Evolutionary conservation across 225 moss, liverwort and hornwort genomes (phyloP), one percentile per base, ranked within the genome.

Genomic region (Lunularia cruciata): DNA sequence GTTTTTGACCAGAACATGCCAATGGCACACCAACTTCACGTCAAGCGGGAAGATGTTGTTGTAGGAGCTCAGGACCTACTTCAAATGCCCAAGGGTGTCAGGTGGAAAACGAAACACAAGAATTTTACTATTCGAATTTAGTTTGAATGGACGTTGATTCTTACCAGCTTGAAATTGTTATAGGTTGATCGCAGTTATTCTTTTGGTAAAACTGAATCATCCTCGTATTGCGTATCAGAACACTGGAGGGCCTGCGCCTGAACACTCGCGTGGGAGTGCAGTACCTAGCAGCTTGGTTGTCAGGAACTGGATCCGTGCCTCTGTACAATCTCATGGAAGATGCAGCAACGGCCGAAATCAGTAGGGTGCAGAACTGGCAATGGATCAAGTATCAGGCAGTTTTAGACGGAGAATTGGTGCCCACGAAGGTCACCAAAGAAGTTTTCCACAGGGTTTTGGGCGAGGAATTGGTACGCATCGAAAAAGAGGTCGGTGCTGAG

Each of bases 321-420:
- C 20, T 91, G 62, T 85, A 91, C 80, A 91, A 89, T 63, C 88
- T 91, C 72, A 91, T 91, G 91, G 91, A 89, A 82, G 91, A 92
- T 45, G 91, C 91, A 23, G 91, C 91, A 0, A 92, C 91, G 2
- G 91, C 91, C 3, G 91, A 92, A 65, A 92, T 92, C 61, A 92
- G 91, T 60, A 83, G 91, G 56, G 91, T 92, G 38, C 91, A 92
- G 81, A 92, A 92, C 57, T 92, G 91, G 89, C 91, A 92, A 55
- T 89, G 89, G 82, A 92, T 89, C 73, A 89, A 85, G 67, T 77
- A 92, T 65, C 85, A 79, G 45, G 91, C 91, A 26, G 52, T 76
- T 3, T 76, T 92, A 20, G 84, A 92, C n/a, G 90, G 90, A 14
- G 74, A 53, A 30, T 26, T 55, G 70, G 76, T 55, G 39, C 26